Base-by-base conservation (phyloP, 495 filamentous ascomycete species). In the Aeminium ludgeri region DNA sequence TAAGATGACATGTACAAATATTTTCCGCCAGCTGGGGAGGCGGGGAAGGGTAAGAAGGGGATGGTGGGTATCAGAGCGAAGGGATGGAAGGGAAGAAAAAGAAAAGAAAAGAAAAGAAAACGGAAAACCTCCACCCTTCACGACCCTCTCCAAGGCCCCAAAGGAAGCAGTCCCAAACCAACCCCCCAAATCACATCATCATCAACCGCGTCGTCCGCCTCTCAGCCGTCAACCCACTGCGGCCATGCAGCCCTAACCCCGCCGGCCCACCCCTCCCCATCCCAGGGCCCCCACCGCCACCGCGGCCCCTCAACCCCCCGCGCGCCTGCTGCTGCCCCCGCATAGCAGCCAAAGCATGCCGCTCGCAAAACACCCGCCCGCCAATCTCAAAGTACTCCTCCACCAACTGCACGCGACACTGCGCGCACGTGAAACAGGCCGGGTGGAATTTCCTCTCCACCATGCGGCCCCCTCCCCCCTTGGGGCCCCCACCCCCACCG, bases 361-460 rank as follows among this genome's bases (percentile, higher is more conserved):
- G 72, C 56, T 95, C 86, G 56, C 89, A 97, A 54, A 78, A 92
- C 1, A 72, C 67, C 25, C 60, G 64, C 19, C 70, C 73, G 28
- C 70, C 72, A 56, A 77, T 68, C 51, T 82, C 76, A 50, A 73
- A 83, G 44, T 82, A 83, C 34, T 61, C 61, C 13, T 59, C 59
- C 1, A 41, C 20, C 1, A 65, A 44, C 19, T 55, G 50, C 25
- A 51, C 45, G 17, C 58, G 53, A 37, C 66, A 69, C 19, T 60
- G 52, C 39, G 68, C 68, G 57, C 89, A 96, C 40, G 72, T 78
- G 57, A 97, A 80, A 55, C 89, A 97, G 12, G 69, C 60, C 0
- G 82, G 74, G 59, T 97, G 89, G 59, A 87, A 91, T 54, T 92
- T 92, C 40, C 70, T 71, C 33, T 70, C 59, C 32, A 69, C 61